Evolutionary conservation across 257 asterid species (phyloP).

Genomic region (Solanum pennellii): DNA sequence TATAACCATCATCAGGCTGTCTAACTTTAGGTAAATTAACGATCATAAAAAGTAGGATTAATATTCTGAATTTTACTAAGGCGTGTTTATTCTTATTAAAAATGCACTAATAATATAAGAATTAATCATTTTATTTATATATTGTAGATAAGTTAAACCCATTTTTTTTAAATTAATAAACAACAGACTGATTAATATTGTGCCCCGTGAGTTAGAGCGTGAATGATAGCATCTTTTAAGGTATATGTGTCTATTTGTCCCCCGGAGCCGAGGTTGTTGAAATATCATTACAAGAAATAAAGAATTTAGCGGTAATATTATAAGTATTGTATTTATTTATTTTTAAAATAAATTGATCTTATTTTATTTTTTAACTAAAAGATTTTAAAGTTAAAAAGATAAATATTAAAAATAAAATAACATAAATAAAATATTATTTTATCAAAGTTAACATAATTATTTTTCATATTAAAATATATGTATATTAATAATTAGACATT

Average conservation of each 20-base stretch:
- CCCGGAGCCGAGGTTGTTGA: neutral
- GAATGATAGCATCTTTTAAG: neutral
- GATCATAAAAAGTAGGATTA: neutral
- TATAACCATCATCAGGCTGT: neutral
- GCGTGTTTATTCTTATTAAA: neutral
- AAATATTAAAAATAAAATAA: too few relatives aligned
- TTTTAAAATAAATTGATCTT: too few relatives aligned
- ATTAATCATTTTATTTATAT: neutral
- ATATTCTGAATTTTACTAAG: neutral
- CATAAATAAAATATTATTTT: too few relatives aligned
- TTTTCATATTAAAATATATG: too few relatives aligned
- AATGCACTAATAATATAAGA: neutral
- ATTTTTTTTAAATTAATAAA: neutral
- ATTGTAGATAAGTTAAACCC: neutral
- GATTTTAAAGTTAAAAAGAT: too few relatives aligned
- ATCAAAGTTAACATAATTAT: too few relatives aligned
- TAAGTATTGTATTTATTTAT: too few relatives aligned
- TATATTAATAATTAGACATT: rapidly evolving
- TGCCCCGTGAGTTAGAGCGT: neutral
- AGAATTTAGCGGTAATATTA: too few relatives aligned
- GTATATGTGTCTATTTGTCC: neutral
- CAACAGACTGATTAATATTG: neutral
- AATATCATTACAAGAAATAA: neutral
- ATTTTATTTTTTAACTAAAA: too few relatives aligned
- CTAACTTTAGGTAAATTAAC: neutral